A percentile compares a stretch with the other conserved stretches of the same genome.
These are phyloP conservation scores for Verticillium nubilum DNA, from an alignment of 2,329 filamentous ascomycete genomes.

Conservation along the genomic window DNA sequence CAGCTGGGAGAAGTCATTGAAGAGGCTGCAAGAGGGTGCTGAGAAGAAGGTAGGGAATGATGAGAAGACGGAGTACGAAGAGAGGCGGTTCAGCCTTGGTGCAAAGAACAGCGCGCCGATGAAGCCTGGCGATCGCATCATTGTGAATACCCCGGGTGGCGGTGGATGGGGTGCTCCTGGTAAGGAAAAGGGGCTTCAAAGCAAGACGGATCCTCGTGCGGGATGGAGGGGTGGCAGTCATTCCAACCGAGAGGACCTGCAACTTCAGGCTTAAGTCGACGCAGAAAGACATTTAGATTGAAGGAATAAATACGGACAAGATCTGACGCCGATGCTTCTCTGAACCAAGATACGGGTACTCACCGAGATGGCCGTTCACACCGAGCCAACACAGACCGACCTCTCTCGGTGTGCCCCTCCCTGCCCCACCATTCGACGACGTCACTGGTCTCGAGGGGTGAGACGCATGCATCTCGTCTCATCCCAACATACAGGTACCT, in stretches of 20 bases:
- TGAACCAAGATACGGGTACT: not conserved
- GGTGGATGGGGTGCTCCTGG: conserved; percentile 68
- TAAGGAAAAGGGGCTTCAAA: conserved; percentile 45
- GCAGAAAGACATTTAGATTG: not conserved
- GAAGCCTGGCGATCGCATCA: conserved; percentile 71
- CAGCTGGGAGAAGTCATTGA: conserved; percentile 40
- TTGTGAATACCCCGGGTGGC: conserved; percentile 72
- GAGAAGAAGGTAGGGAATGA: conserved; percentile 15
- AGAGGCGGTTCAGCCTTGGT: conserved; percentile 65
- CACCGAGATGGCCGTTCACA: not conserved
- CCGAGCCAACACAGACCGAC: not conserved
- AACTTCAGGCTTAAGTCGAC: conserved; percentile 44
- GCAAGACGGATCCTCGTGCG: conserved; percentile 47
- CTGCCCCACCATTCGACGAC: not conserved
- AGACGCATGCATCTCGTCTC: not conserved
- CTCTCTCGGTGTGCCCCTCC: not conserved
- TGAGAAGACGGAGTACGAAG: conserved; percentile 41
- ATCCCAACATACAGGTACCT: not conserved
- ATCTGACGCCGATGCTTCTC: not conserved
- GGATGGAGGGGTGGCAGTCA: conserved; percentile 52
- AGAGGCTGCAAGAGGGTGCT: conserved; percentile 26
- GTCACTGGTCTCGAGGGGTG: not conserved
- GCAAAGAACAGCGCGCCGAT: conserved; percentile 77
- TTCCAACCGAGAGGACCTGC: conserved; percentile 50
- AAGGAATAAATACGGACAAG: not conserved